Base-by-base conservation (phyloP, 2,329 filamentous ascomycete species). In the Xylariaceae sp. region DNA sequence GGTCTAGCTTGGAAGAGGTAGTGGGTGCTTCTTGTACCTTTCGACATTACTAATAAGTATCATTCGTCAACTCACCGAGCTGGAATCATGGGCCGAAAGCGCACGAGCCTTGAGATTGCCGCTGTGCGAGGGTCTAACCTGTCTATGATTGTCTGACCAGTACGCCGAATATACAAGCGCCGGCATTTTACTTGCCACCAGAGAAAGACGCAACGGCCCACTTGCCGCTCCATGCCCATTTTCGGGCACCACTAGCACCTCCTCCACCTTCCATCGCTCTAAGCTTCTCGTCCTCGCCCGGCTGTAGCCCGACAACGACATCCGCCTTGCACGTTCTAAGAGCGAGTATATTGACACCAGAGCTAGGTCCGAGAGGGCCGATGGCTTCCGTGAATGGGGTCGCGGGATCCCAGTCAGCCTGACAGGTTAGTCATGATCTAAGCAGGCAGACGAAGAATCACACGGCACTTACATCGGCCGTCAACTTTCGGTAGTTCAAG, bases 301-400 rank as follows among this genome's bases (percentile, higher is more conserved):
- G 69, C 12, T 84, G 78, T n/a, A 99, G 75, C 0, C 90, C 92
- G 22, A 96, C 94, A 0, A 97, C 90, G 7, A 95, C 89, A 65
- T 99, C 94, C 0, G 92, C 92, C 73, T 99, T 99, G 76, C 92
- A 96, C 0, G 94, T 99, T 49, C 94, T 82, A 54, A 99, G 77
- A 0, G 94, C 88, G 27, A 99, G 76, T 3, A 92, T 80, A 52
- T 95, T 90, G 49, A 97, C 70, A 1, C 90, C 90, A 0, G 90
- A 96, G 0, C 81, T 82, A 0, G 83, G 82, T 0, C 92, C 92
- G 45, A 99, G 73, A 0, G 90, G 89, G 0, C 94, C 94, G 51
- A 99, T 85, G 0, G 94, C 91, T 54, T 86, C 78, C 2, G 78
- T 76, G 70, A 97, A 97, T 0, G 89, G 85, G 1, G 92, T 97